phyloP scores from a whole-genome alignment of 2,329 filamentous ascomycete genomes.

The Penicillium sp. region DNA sequence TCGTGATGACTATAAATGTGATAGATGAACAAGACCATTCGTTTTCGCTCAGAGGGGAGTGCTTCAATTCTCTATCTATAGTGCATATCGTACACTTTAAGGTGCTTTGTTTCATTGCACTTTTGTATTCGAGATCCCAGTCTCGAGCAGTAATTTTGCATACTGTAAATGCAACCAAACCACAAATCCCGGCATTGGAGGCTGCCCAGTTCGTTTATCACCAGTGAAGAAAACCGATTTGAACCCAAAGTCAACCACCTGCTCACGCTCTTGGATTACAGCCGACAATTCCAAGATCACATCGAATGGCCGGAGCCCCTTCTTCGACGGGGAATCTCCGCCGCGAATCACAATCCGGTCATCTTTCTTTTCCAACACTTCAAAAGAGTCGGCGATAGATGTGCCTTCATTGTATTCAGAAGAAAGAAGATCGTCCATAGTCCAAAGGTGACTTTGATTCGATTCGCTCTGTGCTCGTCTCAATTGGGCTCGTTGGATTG shows the following conservation, averaged over 20 bases:
- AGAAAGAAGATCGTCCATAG: neutral
- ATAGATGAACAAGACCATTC: neutral
- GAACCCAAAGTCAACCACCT: conserved; percentile 15
- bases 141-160: conserved; percentile 15
- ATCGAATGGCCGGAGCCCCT: conserved; percentile 11
- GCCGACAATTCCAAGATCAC: conserved; percentile 14
- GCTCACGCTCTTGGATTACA: neutral
- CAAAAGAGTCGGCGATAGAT: neutral
- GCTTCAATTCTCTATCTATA: neutral
- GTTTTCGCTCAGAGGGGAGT: neutral
- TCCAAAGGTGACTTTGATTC: conserved; percentile 4
- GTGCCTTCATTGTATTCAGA: conserved; percentile 5
- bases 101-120: neutral
- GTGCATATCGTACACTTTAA: neutral
- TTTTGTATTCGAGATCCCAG: conserved; percentile 8
- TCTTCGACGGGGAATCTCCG: conserved; percentile 13
- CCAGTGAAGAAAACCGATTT: conserved; percentile 17
- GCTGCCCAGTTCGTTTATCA: neutral
- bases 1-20: neutral
- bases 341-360: conserved; percentile 15
- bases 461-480: neutral
- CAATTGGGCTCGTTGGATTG: conserved; percentile 4
- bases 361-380: neutral
- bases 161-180: conserved; percentile 20
- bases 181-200: conserved; percentile 10